Evolutionary conservation across 2,329 filamentous ascomycete genomes (phyloP), one percentile per base, ranked within the genome.

Genomic region (Aspergillus brasiliensis): DNA sequence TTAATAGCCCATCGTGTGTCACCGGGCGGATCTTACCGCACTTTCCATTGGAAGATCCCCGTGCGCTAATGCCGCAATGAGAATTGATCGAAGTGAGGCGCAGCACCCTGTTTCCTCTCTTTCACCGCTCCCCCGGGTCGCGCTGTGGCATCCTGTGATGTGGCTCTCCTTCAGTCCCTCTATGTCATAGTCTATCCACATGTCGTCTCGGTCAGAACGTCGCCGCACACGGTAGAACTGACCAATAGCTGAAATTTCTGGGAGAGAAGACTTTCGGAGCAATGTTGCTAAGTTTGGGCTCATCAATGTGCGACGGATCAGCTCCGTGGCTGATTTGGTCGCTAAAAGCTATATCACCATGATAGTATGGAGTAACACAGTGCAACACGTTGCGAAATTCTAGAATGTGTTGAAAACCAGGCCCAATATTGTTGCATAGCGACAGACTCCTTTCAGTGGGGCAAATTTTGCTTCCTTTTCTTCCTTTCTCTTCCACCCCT

Each of bases 21-120:
- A 58, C 51, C 31, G 46, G 56, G 64, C 61, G 65, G 64, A 65
- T 64, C 61, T 60, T 55, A 52, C 61, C 53, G 57, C 21, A 8
- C 31, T 59, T 34, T 40, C 59, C 54, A 67, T 67, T 67, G 64
- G 65, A 27, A 65, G 61, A 64, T 61, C 57, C 25, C 34, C 17
- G 40, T 46, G 23, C 52, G 55, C 61, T 61, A 62, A 38, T 46
- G 54, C 47, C 19, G 13, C 52, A 21, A 57, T 54, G 59, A 34
- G 31, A 11, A 34, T 5, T 34, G 31, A 57, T 31, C 37, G 42
- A 34, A 53, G 51, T 55, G 62, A 62, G 66, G 66, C 66, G 62
- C 64, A 67, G 66, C 47, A 37, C n/a, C 34, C 56, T 63, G 62
- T 19, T 19, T 52, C 28, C 19, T 17, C 51, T 40, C 19, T 65